Evolutionary conservation across 345 rosid species (phyloP), one percentile per base, ranked within the genome.

Genomic region (Rhodamnia argentea): DNA sequence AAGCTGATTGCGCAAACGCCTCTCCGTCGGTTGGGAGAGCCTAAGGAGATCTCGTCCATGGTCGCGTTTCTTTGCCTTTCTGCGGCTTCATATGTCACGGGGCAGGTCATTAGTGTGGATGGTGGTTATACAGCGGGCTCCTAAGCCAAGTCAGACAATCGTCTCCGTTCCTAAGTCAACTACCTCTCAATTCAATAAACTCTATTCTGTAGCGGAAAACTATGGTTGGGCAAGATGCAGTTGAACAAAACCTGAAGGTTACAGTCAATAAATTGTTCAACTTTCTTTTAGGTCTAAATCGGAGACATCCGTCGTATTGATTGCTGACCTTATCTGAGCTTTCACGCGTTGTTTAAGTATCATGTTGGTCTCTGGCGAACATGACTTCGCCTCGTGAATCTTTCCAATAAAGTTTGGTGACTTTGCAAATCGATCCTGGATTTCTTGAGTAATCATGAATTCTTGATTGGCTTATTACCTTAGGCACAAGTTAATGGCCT

Each of bases 61-160:
- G 93, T 89, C 24, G 91, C 89, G 29, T 92, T 89, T 85, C 92
- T 92, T 60, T 90, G 93, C 88, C 86, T 92, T 3, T 90, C 92
- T 3, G 91, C 92, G 16, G 92, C 94, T 74, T 91, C 94, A 15
- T 92, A 92, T 84, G 84, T 91, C 83, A 92, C 94, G 0, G 93
- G 93, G 13, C 93, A 92, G 86, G 87, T 88, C 86, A 85, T 89
- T 10, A 57, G 87, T 16, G 92, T 91, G 52, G 92, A 91, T 52
- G 90, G 92, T 24, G 90, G 92, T 27, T 62, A 87, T 53, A 85
- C 86, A 1, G 91, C 85, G 37, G 86, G 84, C 78, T 70, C 18
- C 78, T 70, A 18, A 70, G 81, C 81, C 81, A 37, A 70, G 37
- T 1, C 23, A 4, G 40, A 29, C 85, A 16, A 60, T 12, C 86